Conservation (phyloP, 1,284 basidiomycete genomes). For the Naganishia albida region DNA sequence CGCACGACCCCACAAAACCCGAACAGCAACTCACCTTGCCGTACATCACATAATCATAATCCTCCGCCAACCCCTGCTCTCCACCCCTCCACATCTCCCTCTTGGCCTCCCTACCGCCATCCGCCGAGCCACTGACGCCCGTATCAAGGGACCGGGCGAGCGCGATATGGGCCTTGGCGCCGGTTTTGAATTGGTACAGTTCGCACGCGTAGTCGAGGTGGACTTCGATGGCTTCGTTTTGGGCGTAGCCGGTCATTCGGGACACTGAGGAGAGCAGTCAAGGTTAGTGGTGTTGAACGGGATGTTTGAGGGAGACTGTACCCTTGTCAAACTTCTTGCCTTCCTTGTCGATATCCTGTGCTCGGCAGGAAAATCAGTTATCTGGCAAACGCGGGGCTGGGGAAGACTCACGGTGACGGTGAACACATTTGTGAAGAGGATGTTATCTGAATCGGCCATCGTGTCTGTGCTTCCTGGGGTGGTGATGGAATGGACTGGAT, state of each 20-base stretch:
- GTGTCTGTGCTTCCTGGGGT: neutral
- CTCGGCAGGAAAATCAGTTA: neutral
- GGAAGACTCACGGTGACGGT: constrained; percentile 64
- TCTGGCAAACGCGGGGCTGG: neutral
- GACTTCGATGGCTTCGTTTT: constrained; percentile 81
- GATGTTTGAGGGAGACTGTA: constrained; percentile 52
- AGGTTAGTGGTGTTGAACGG: constrained; percentile 23
- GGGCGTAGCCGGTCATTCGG: constrained; percentile 76
- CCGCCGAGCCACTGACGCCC: constrained; percentile 56
- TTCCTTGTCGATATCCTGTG: constrained; percentile 72
- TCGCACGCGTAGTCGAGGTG: constrained; percentile 89
- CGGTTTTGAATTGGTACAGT: constrained; percentile 70
- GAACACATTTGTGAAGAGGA: constrained; percentile 85
- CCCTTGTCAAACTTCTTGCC: constrained; percentile 98
- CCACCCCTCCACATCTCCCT: constrained; percentile 76
- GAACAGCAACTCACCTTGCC: constrained; percentile 71
- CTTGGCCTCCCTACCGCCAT: constrained; percentile 71
- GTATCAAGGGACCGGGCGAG: constrained; percentile 72
- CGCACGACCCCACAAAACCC: neutral
- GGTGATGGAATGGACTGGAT: too few species aligned
- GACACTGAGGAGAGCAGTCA: constrained; percentile 63
- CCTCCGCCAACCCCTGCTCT: constrained; percentile 82
- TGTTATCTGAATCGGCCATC: constrained; percentile 38
- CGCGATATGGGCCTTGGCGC: constrained; percentile 79
- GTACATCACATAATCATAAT: constrained; percentile 99